Evolutionary conservation across 2,329 filamentous ascomycete species (phyloP).

Genomic region (Pseudonectria buxi): DNA sequence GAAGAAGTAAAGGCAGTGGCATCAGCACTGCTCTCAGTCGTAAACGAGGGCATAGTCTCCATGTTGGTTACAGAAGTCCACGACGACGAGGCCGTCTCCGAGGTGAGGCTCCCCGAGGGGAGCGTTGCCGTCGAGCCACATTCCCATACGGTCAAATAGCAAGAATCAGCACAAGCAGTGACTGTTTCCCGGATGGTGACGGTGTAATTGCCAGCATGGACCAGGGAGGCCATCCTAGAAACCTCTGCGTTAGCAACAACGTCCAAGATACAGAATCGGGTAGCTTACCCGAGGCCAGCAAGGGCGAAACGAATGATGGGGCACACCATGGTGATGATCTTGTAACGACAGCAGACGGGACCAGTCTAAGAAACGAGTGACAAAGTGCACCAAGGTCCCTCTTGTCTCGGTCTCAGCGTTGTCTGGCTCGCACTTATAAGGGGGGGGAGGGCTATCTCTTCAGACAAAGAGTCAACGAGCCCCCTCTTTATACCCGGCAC

Average conservation of each 20-base stretch:
- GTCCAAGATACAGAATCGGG: background rate
- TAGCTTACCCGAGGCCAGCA: slow-evolving; percentile 22
- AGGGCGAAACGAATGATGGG: slow-evolving; percentile 19
- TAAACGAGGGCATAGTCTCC: too few relatives aligned
- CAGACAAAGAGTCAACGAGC: background rate
- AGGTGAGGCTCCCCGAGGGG: too few relatives aligned
- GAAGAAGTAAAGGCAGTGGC: too few relatives aligned
- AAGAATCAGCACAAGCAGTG: too few relatives aligned
- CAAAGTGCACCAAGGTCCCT: slow-evolving; percentile 8
- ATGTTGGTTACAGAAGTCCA: too few relatives aligned
- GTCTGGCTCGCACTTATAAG: background rate
- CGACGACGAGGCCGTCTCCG: too few relatives aligned
- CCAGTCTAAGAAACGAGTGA: slow-evolving; percentile 17
- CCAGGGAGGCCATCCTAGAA: slow-evolving; percentile 18
- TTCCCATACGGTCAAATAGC: too few relatives aligned
- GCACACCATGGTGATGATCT: slow-evolving; percentile 15
- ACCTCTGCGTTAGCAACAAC: slow-evolving; percentile 1
- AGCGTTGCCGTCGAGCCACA: too few relatives aligned
- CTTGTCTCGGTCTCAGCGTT: slow-evolving; percentile 15
- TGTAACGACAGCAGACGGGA: slow-evolving; percentile 5
- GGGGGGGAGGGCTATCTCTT: too few relatives aligned
- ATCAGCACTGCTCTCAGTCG: too few relatives aligned
- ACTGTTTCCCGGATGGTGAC: background rate
- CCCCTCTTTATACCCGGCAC: slow-evolving; percentile 19
- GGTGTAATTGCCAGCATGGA: slow-evolving; percentile 13